Conservation (phyloP, 352 stramenopile species). For the Salisapilia sapeloensis region DNA sequence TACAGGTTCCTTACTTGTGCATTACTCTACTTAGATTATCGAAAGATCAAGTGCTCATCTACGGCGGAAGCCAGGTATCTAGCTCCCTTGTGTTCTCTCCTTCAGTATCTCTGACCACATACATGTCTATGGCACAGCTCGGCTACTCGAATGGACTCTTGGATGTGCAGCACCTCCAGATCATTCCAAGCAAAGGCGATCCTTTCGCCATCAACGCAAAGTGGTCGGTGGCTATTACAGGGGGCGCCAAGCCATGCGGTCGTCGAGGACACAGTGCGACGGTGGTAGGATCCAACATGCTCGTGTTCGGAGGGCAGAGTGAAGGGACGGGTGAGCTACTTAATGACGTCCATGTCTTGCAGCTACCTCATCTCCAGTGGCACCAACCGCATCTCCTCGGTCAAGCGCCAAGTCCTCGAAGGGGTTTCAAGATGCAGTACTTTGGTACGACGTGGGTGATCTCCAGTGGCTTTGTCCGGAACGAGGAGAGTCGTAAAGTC, state of each 20-base stretch:
- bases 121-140: slow-evolving; percentile 15
- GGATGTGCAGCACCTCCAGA: slow-evolving; percentile 19
- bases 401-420: slow-evolving; percentile 24
- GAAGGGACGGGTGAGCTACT: slow-evolving; percentile 18
- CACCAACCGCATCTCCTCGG: slow-evolving; percentile 9
- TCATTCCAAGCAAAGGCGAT: slow-evolving; percentile 1
- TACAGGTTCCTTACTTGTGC: background rate
- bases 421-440: slow-evolving; percentile 67
- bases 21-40: slow-evolving; percentile 10
- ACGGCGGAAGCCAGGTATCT: slow-evolving; percentile 38
- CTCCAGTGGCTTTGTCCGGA: slow-evolving; percentile 51
- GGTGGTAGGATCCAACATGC: slow-evolving; percentile 25
- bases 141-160: slow-evolving; percentile 41
- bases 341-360: slow-evolving; percentile 30
- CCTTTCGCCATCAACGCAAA: slow-evolving; percentile 7
- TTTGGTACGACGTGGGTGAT: slow-evolving; percentile 58
- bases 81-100: background rate
- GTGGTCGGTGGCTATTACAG: slow-evolving; percentile 15
- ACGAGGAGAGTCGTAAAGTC: slow-evolving; percentile 13
- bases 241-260: slow-evolving; percentile 17
- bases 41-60: slow-evolving; percentile 27
- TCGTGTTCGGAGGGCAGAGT: slow-evolving; percentile 50
- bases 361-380: slow-evolving; percentile 17
- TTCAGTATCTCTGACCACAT: background rate
- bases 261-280: slow-evolving; percentile 45